These are phyloP conservation scores for Alloteropsis angusta DNA, from an alignment of 202 grass and related monocot genomes.

Conservation along the genomic window DNA sequence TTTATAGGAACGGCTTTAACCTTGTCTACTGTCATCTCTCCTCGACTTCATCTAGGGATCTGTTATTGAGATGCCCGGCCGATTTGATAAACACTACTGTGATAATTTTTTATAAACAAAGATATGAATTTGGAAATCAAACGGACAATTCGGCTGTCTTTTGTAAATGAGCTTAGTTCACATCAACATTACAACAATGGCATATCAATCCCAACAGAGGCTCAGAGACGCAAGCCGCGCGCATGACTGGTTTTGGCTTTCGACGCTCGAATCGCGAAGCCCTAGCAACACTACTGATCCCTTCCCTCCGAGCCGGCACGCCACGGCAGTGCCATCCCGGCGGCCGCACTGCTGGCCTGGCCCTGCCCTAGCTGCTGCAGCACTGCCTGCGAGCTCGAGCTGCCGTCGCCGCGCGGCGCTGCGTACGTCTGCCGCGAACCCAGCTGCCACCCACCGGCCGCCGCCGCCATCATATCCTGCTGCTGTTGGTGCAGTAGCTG, in stretches of 20 bases:
- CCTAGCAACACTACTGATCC: not conserved
- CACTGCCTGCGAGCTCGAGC: conserved; percentile 9
- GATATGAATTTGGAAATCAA: not conserved
- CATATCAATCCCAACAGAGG: not conserved
- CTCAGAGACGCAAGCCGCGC: not conserved
- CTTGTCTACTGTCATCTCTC: not conserved
- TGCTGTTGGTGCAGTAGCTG: not conserved
- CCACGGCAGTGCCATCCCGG: conserved; percentile 9
- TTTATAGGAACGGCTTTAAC: not conserved
- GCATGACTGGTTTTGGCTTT: not conserved
- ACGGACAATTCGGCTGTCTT: not conserved
- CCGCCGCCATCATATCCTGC: not conserved
- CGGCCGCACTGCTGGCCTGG: not conserved
- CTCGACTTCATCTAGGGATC: not conserved
- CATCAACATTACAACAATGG: not conserved
- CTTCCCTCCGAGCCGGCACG: not conserved
- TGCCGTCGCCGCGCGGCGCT: not conserved
- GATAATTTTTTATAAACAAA: not conserved
- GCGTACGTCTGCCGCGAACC: not conserved
- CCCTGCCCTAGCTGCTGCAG: not conserved
- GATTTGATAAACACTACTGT: not conserved
- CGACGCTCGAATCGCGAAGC: not conserved
- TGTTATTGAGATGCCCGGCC: not conserved
- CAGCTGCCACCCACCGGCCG: not conserved
- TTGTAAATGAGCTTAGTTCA: not conserved